Evolutionary conservation across 2,329 filamentous ascomycete species (phyloP).

Genomic region (Verticillium klebahnii): DNA sequence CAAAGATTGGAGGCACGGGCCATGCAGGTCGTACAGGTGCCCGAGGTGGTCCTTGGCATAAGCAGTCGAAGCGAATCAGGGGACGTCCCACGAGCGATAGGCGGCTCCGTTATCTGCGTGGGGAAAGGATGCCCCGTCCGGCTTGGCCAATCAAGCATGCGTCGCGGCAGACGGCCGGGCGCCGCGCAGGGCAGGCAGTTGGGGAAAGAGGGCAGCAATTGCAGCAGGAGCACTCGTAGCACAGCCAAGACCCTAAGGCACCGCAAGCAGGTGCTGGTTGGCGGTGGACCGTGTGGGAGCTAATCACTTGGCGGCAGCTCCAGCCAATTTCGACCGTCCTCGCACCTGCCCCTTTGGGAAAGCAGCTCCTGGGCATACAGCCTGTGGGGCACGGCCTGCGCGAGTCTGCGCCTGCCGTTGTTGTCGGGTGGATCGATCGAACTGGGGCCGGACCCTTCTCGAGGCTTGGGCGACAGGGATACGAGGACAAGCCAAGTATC

Average conservation of each 20-base stretch:
- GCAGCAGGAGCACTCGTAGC: neutral
- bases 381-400: neutral
- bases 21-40: neutral
- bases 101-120: constrained; percentile 2
- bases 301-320: constrained; percentile 5
- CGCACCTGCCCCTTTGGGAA: constrained; percentile 1
- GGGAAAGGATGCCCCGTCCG: neutral
- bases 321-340: constrained; percentile 3
- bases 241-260: neutral
- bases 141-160: neutral
- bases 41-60: neutral
- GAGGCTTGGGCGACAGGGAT: neutral
- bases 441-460: neutral
- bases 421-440: constrained; percentile 3
- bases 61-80: neutral
- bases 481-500: neutral
- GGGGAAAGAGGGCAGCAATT: neutral
- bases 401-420: constrained; percentile 2
- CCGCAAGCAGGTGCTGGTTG: neutral
- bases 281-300: neutral
- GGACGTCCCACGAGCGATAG: neutral
- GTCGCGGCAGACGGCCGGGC: neutral
- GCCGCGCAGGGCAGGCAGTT: neutral
- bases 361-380: neutral
- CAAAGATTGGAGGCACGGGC: neutral